phyloP scores from a whole-genome alignment of 1,284 basidiomycete genomes.

The Ustilago vetiveriae region DNA sequence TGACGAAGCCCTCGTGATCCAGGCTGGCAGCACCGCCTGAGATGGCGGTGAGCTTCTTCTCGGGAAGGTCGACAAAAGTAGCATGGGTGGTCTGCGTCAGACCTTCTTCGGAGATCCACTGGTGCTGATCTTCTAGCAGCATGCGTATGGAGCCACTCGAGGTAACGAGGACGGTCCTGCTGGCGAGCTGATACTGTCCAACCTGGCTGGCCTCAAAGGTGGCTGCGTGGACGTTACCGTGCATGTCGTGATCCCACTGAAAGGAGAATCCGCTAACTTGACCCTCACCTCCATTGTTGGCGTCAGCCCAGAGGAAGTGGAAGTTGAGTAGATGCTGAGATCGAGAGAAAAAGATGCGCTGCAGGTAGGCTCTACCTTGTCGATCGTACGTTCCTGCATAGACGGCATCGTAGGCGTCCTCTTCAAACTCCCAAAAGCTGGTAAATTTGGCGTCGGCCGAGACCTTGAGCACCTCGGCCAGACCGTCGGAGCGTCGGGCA shows the following conservation, averaged over 20 bases:
- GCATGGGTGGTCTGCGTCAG: constrained; percentile 73
- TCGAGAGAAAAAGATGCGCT: constrained; percentile 74
- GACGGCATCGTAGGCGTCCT: constrained; percentile 62
- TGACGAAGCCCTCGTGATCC: constrained; percentile 72
- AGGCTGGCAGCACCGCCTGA: constrained; percentile 39
- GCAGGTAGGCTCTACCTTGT: constrained; percentile 74
- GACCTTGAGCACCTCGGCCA: constrained; percentile 55
- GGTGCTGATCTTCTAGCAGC: constrained; percentile 74
- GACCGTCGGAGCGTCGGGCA: constrained; percentile 46
- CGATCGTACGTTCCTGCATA: constrained; percentile 73
- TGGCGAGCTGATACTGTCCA: constrained; percentile 69
- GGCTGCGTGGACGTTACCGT: constrained; percentile 75
- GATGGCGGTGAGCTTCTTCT: constrained; percentile 70
- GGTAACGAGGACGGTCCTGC: constrained; percentile 76
- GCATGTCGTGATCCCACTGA: constrained; percentile 76
- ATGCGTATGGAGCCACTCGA: constrained; percentile 82
- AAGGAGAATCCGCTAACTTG: constrained; percentile 75
- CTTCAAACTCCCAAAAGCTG: constrained; percentile 61
- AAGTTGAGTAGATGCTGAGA: constrained; percentile 68
- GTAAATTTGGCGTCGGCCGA: constrained; percentile 44
- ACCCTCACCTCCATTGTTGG: constrained; percentile 71
- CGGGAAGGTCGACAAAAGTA: constrained; percentile 81
- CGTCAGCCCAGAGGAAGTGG: constrained; percentile 74
- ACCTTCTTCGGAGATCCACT: constrained; percentile 86
- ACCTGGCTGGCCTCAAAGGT: constrained; percentile 72